Evolutionary conservation across 1,284 basidiomycete genomes (phyloP), one percentile per base, ranked within the genome.

Genomic region (Sporisorium sorghi): DNA sequence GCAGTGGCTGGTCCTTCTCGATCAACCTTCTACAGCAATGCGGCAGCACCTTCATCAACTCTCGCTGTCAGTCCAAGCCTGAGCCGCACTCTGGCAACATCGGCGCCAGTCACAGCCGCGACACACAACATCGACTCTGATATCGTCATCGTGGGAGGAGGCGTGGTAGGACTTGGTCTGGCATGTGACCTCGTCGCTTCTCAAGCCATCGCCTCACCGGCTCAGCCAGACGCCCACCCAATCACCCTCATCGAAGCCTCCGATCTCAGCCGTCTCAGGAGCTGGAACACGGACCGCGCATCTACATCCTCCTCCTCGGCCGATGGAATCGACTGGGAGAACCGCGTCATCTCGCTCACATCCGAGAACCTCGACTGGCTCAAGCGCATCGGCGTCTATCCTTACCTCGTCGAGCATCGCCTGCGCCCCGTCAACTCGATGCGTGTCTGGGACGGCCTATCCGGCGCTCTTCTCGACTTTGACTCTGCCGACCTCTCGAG

Each of bases 401-500:
- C 50, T 2, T 77, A 75, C 53, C 71, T 84, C 11, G 70, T 73
- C 19, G 43, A 58, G 14, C 50, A 69, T 21, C 75, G 81, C 5
- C 58, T 81, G 23, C 71, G 80, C 1, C 51, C 78, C 12, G 61
- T 84, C 42, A 67, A 58, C 24, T 69, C 78, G 6, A 84, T 84
- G 76, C 71, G 73, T 23, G 81, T 84, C n/a, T 83, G 76, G 68
- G 83, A 84, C 54, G 83, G 82, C 23, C 71, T 84, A 9, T 77
- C 79, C 4, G 78, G 73, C 26, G 81, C 83, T 1, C 57, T 73
- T 1, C 77, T 81, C 50, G 75, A 83, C 50, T 81, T 84, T 53
- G 80, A 81, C 46, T 62, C 72, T 10, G 48, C 57, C 33, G 53
- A 70, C 23, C 57, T 68, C 15, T 48, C 58, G 12, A 30, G 39